Evolutionary conservation across 305 asterid species (phyloP), one percentile per base, ranked within the genome.

Genomic region (Salvia sclarea): DNA sequence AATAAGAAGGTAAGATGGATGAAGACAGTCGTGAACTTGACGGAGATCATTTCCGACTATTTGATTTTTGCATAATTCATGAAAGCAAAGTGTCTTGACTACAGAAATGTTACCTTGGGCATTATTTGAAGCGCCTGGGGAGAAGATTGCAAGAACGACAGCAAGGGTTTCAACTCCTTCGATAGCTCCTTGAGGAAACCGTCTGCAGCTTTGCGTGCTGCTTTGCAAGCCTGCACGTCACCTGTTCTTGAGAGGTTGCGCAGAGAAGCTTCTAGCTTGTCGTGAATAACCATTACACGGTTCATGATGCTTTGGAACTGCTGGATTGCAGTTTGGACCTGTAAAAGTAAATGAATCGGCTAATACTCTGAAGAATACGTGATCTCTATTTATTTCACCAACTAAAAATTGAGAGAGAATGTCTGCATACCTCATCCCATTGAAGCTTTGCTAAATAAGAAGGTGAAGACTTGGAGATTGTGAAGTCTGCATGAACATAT

Each of bases 191-290:
- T 93, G 8, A 84, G 82, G 73, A 74, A 60, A 57, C 78, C 62
- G 74, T 90, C 97, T 21, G 96, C 91, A 61, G 88, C 79, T 84
- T 90, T 93, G 11, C 98, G 96, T 60, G 92, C 82, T 75, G 95
- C 89, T 81, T 93, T 93, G 85, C 97, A 93, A 60, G 92, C 84
- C 77, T 84, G 92, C 72, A 86, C 83, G 70, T 90, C 92, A 16
- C 98, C 98, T 1, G 91, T 90, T 66, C 98, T 84, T 35, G 98
- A 90, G 72, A 93, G 98, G 72, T 93, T 95, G 31, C 88, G 91
- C 31, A 93, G 50, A 55, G 98, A 93, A 68, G 88, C 87, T 79
- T 93, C 98, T 56, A 93, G 80, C 80, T 85, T 85, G 81, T 90
- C 92, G 35, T 88, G 96, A 71, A 84, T 81, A 43, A 53, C 52